These are phyloP conservation scores for Ogataea pilisensis DNA, from an alignment of 805 yeast species.

Conservation along the genomic window DNA sequence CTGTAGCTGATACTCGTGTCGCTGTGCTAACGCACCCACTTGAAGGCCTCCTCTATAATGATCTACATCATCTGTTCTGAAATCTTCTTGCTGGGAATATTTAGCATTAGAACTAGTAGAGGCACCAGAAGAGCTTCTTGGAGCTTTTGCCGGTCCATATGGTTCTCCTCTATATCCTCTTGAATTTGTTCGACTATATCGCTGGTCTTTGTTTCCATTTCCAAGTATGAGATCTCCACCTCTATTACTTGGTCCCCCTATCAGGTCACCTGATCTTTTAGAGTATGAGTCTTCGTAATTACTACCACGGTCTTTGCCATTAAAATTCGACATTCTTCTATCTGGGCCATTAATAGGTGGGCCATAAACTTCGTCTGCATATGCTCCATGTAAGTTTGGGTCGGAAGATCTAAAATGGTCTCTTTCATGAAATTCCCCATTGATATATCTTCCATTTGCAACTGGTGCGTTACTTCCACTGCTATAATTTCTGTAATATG, in stretches of 20 bases:
- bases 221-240: slow-evolving; percentile 20
- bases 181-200: slow-evolving; percentile 11
- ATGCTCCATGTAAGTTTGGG: slow-evolving; percentile 2
- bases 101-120: neutral
- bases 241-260: slow-evolving; percentile 17
- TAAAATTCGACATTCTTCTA: slow-evolving; percentile 8
- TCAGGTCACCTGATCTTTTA: slow-evolving; percentile 19
- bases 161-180: slow-evolving; percentile 20
- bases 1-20: neutral
- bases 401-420: slow-evolving; percentile 16
- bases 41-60: slow-evolving; percentile 8
- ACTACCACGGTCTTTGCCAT: slow-evolving; percentile 11
- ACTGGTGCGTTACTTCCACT: slow-evolving; percentile 10
- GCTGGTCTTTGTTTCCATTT: slow-evolving; percentile 9
- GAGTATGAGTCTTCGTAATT: slow-evolving; percentile 12
- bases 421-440: slow-evolving; percentile 15
- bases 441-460: slow-evolving; percentile 1
- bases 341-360: slow-evolving; percentile 1
- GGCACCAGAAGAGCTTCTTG: slow-evolving; percentile 6
- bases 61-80: slow-evolving; percentile 10
- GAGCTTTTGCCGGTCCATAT: slow-evolving; percentile 5
- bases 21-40: neutral
- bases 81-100: slow-evolving; percentile 11
- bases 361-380: slow-evolving; percentile 6
- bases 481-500: slow-evolving; percentile 16